These are phyloP conservation scores for Fusarium tanahbumbuense DNA, from an alignment of 2,329 filamentous ascomycete genomes.

Conservation along the genomic window DNA sequence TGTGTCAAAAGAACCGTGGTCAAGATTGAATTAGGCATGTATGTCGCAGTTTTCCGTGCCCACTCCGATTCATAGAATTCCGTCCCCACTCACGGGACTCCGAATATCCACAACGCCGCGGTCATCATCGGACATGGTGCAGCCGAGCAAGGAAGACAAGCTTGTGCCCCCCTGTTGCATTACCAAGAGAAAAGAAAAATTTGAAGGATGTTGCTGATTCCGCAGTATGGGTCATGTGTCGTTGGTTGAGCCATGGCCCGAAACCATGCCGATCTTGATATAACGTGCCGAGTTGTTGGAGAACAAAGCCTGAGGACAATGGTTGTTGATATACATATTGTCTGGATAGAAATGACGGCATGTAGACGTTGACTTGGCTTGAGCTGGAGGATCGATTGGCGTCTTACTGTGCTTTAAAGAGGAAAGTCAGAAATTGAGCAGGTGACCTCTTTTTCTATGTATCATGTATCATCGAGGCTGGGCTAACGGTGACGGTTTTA, in stretches of 20 bases:
- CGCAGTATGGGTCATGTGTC: slow-evolving; percentile 24
- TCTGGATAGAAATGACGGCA: neutral
- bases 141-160: slow-evolving; percentile 2
- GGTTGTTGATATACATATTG: neutral
- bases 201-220: slow-evolving; percentile 6
- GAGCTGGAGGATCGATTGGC: slow-evolving; percentile 7
- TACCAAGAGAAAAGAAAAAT: slow-evolving; percentile 1
- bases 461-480: slow-evolving; percentile 25
- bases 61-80: slow-evolving; percentile 8
- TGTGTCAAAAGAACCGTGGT: slow-evolving; percentile 23
- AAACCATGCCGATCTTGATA: neutral
- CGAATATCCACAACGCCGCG: slow-evolving; percentile 41
- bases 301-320: slow-evolving; percentile 2
- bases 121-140: slow-evolving; percentile 42
- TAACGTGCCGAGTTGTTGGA: slow-evolving; percentile 6
- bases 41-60: slow-evolving; percentile 17
- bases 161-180: neutral
- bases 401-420: slow-evolving; percentile 22
- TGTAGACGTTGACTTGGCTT: slow-evolving; percentile 3
- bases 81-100: slow-evolving; percentile 38
- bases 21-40: slow-evolving; percentile 11
- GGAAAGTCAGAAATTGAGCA: slow-evolving; percentile 37
- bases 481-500: slow-evolving; percentile 12
- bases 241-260: slow-evolving; percentile 10
- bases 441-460: slow-evolving; percentile 28